Evolutionary conservation across 306 rosid species (phyloP), one percentile per base, ranked within the genome.

Genomic region (Citrullus amarus): DNA sequence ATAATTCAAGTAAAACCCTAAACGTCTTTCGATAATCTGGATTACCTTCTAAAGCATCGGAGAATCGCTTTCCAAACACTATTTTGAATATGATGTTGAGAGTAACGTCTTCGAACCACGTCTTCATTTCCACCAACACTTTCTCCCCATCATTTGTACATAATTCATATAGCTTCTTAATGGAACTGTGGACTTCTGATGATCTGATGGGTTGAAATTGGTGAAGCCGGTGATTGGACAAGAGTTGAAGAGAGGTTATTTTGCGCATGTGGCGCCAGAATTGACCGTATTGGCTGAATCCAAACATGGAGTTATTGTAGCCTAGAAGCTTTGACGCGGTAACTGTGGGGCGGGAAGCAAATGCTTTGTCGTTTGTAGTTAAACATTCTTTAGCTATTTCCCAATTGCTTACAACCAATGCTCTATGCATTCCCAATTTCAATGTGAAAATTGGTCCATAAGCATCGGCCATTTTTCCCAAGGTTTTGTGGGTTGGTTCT

Each of bases 301-400:
- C 90, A 34, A 88, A 84, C 54, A 87, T 82, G 2, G 90, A 85
- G 15, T 83, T 30, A 84, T 87, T 80, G 84, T 88, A 90, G n/a
- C 88, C 91, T 83, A 88, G 86, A 28, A 30, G 86, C 81, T 87
- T 82, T 34, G 90, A 36, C 0, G 87, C 89, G 2, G 79, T 84
- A 5, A 85, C 80, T 2, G 78, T 81, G 22, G 92, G 92, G 3
- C 92, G 88, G 2, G 91, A 84, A 9, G 96, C 89, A 0, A 88
- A 82, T 3, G 87, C 82, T 70, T 17, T 83, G 85, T 91, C 93
- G 46, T 89, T 86, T 0, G 79, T 73, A 34, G 93, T 89, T 81
- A 89, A 86, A 77, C 93, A 89, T 39, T 91, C 91, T 10, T 75
- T 83, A 0, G 91, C 91, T 11, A 85, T 85, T 83, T 89, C 90